Evolutionary conservation across 805 yeast species (phyloP).

Genomic region (Teunomyces kruisii): DNA sequence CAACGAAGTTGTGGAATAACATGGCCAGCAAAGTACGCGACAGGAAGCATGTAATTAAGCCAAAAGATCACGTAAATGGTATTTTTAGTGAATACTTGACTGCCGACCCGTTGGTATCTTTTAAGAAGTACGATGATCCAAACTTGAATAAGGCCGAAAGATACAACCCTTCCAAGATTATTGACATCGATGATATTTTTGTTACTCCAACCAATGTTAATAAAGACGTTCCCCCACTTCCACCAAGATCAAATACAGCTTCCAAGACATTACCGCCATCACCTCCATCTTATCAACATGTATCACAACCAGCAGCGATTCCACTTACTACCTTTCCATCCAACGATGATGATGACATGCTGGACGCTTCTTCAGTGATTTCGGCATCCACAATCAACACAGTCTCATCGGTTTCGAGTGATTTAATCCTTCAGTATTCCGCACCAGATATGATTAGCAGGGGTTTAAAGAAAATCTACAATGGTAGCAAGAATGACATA

Average conservation of each 20-base stretch:
- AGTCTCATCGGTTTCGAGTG: slow-evolving; percentile 18
- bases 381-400: slow-evolving; percentile 12
- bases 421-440: slow-evolving; percentile 11
- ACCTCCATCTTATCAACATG: slow-evolving; percentile 5
- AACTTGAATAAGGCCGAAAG: slow-evolving; percentile 23
- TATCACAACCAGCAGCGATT: background rate
- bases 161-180: slow-evolving; percentile 26
- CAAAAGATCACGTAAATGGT: slow-evolving; percentile 29
- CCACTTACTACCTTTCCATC: slow-evolving; percentile 1
- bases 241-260: slow-evolving; percentile 8
- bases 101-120: slow-evolving; percentile 34
- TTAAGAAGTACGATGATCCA: slow-evolving; percentile 25
- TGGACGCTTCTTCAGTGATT: slow-evolving; percentile 12
- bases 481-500: slow-evolving; percentile 34
- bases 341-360: slow-evolving; percentile 12
- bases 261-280: slow-evolving; percentile 1
- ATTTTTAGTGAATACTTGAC: slow-evolving; percentile 28
- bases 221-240: slow-evolving; percentile 2
- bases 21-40: slow-evolving; percentile 17
- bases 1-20: slow-evolving; percentile 29
- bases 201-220: slow-evolving; percentile 4
- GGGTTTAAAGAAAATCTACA: slow-evolving; percentile 28
- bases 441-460: slow-evolving; percentile 18
- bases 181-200: slow-evolving; percentile 8
- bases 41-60: slow-evolving; percentile 24